Evolutionary conservation across 306 rosid species (phyloP).

Genomic region (Elaeagnus macrophylla): DNA sequence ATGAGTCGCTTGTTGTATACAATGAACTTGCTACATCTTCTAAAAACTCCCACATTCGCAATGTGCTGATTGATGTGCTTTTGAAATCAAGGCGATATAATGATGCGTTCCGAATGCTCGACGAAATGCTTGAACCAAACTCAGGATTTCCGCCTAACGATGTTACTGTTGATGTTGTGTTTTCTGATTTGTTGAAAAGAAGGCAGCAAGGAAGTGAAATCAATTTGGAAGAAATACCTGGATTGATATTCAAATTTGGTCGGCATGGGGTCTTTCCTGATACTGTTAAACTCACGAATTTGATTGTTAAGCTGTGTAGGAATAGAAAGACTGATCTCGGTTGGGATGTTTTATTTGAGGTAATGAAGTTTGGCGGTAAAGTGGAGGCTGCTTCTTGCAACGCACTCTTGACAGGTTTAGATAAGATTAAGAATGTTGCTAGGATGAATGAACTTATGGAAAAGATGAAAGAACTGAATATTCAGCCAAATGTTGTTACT

Average conservation of each 20-base stretch:
- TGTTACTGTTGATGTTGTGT: conserved; percentile 37
- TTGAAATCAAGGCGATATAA: conserved; percentile 31
- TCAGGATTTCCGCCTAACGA: conserved; percentile 30
- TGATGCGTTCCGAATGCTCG: conserved; percentile 47
- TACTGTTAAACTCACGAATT: conserved; percentile 34
- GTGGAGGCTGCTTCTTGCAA: conserved; percentile 56
- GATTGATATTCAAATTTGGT: conserved; percentile 43
- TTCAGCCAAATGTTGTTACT: conserved; percentile 47
- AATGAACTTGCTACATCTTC: conserved; percentile 27
- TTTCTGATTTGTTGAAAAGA: conserved; percentile 30
- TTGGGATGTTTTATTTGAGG: conserved; percentile 49
- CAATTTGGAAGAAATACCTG: conserved; percentile 33
- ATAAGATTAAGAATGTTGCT: conserved; percentile 30
- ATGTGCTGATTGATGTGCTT: conserved; percentile 22
- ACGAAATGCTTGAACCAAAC: conserved; percentile 56
- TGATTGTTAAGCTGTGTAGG: conserved; percentile 47
- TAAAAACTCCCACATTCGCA: conserved; percentile 40
- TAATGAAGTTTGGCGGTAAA: conserved; percentile 42
- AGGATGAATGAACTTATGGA: conserved; percentile 54
- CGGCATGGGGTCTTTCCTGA: conserved; percentile 39
- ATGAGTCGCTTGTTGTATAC: conserved; percentile 32
- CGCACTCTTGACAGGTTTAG: conserved; percentile 57
- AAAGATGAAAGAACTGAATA: conserved; percentile 56
- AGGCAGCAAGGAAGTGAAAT: conserved; percentile 22
- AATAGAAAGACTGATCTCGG: conserved; percentile 37